phyloP scores from a whole-genome alignment of 257 asterid species.

The Ilex aquifolium region DNA sequence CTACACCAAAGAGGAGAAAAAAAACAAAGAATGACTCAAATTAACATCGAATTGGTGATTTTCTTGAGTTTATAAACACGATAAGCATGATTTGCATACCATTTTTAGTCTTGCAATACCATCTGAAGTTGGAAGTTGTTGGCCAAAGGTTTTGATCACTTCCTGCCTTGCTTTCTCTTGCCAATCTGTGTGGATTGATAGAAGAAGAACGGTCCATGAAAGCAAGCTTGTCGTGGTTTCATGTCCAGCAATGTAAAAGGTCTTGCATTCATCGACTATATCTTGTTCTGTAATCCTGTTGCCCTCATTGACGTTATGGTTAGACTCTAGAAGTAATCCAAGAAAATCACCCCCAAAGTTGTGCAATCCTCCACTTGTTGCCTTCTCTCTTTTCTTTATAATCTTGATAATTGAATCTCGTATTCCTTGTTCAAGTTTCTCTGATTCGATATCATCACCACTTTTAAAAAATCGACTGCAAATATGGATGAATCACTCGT shows the following conservation, averaged over 20 bases:
- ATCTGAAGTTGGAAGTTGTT: neutral
- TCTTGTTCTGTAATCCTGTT: neutral
- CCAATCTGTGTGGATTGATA: neutral
- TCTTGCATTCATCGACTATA: neutral
- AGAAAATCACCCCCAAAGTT: neutral
- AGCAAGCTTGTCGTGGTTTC: neutral
- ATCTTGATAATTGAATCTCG: neutral
- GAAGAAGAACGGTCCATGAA: neutral
- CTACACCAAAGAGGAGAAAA: neutral
- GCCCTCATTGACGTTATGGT: neutral
- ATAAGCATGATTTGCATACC: neutral
- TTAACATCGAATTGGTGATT: neutral
- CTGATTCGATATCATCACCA: conserved; percentile 3
- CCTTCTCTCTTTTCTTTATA: conserved; percentile 1
- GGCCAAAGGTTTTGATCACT: neutral
- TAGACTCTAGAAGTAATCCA: neutral
- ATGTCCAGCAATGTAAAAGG: conserved; percentile 1
- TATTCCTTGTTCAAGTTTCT: neutral
- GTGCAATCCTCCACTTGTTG: neutral
- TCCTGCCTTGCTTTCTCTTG: neutral
- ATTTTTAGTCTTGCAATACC: neutral
- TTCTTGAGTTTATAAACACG: neutral
- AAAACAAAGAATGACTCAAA: neutral
- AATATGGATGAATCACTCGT: neutral
- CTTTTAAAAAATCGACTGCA: neutral